Evolutionary conservation across 73 alveolate species (phyloP), one percentile per base, ranked within the genome.

Genomic region (Loxodes magnus): DNA sequence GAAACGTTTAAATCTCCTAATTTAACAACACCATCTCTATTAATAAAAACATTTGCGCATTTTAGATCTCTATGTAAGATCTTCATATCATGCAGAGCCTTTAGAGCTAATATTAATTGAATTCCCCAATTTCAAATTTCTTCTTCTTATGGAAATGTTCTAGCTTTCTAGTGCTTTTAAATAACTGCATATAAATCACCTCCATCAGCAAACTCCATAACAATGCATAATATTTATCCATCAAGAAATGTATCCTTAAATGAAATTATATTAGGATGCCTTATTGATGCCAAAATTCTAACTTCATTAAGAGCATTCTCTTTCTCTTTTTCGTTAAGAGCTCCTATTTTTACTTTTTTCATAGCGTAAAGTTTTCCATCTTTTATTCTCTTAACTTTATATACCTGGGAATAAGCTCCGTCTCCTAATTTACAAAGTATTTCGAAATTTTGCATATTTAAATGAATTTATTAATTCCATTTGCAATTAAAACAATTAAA

Each of bases 1-100:
- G 96, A 89, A 58, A 74, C 83, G 74, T 42, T 84, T 77, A 2
- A 87, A 89, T n/a, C 92, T 79, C n/a, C 96, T 87, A 19, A 89
- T 84, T 49, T 84, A 76, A 21, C 83, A 2, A 24, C 37, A 21
- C 84, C 87, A 9, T 73, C 81, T 17, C 54, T 28, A 26, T 43
- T 49, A 16, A 80, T 38, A 43, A 80, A 80, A 15, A 80, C 83
- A 48, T 74, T 74, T n/a, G 88, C 88, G n/a, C 84, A 50, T 37
- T 74, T 74, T n/a, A 74, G 62, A 51, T 74, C 88, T 61, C 88
- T 42, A 25, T 74, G 88, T 7, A 74, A 43, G 7, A 74, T 62
- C 22, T 58, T 19, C 65, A 43, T 28, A 25, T 39, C 27, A 19
- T 74, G 88, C 25, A 74, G 52, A 10, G 79, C 56, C 48, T 64